Conservation (phyloP, 208 protist genomes). For the Acanthamoeba royreba region DNA sequence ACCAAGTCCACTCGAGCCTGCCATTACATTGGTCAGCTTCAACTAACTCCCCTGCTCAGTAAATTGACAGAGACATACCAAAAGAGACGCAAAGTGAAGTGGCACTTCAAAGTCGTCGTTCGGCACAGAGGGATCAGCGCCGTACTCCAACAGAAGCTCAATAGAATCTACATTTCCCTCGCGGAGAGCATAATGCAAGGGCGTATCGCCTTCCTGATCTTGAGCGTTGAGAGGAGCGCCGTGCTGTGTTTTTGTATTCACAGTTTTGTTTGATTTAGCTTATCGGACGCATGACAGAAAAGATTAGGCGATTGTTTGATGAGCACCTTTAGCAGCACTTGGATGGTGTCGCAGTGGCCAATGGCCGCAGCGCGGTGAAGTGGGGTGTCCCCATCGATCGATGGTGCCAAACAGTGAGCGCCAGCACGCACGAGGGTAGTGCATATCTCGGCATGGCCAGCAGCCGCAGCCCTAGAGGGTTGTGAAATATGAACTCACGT, state of each 20-base stretch:
- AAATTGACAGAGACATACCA: too few relatives aligned
- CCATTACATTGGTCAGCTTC: neutral
- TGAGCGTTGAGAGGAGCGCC: neutral
- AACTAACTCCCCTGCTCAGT: neutral
- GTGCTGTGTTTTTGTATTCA: too few relatives aligned
- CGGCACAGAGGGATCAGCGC: neutral
- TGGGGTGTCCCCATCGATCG: neutral
- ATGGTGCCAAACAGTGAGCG: neutral
- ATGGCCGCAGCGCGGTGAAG: conserved; percentile 29
- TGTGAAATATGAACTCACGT: neutral
- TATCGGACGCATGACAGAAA: neutral
- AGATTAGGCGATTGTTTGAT: neutral
- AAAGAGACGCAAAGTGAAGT: conserved; percentile 6
- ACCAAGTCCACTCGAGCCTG: neutral
- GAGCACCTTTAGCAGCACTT: neutral
- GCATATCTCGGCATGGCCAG: neutral
- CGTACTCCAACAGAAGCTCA: neutral
- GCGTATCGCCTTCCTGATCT: conserved; percentile 49
- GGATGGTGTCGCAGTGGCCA: neutral
- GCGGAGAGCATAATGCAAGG: conserved; percentile 26
- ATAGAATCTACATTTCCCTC: neutral
- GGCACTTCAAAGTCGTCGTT: conserved; percentile 50
- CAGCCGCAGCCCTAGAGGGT: neutral
- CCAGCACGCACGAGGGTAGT: neutral
- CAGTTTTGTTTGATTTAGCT: too few relatives aligned